These are phyloP conservation scores for Penicillium coffeae DNA, from an alignment of 495 filamentous ascomycete genomes.

Conservation along the genomic window DNA sequence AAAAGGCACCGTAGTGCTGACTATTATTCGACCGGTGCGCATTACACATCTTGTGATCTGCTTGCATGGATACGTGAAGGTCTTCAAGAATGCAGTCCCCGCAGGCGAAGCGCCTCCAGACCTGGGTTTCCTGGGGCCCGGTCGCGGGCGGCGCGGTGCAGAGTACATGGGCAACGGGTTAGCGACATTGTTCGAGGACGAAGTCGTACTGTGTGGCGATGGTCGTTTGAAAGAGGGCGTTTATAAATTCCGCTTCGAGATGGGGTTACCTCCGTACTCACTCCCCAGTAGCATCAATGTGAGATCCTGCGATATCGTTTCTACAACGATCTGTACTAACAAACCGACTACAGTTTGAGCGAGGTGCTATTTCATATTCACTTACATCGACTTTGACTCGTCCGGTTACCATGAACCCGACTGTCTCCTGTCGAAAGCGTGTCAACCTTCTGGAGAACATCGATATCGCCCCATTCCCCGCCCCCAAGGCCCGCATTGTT, in stretches of 20 bases:
- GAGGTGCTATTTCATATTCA: constrained; percentile 87
- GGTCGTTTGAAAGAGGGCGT: constrained; percentile 78
- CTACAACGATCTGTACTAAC: constrained; percentile 1
- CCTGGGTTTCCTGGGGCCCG: constrained; percentile 46
- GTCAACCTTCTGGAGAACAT: constrained; percentile 72
- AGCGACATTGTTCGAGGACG: constrained; percentile 85
- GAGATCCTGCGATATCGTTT: no score
- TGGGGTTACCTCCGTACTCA: constrained; percentile 70
- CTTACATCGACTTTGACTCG: constrained; percentile 85
- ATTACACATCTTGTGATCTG: constrained; percentile 88
- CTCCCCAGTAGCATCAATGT: constrained; percentile 94
- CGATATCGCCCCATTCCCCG: constrained; percentile 54
- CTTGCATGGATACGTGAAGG: constrained; percentile 84
- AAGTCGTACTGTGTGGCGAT: constrained; percentile 85
- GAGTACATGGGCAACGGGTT: constrained; percentile 81
- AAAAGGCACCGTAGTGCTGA: constrained; percentile 73
- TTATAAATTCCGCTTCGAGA: constrained; percentile 91
- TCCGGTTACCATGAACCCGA: constrained; percentile 81
- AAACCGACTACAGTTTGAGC: constrained; percentile 72
- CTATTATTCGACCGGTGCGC: constrained; percentile 73
- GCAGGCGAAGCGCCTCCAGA: constrained; percentile 56
- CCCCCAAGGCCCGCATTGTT: constrained; percentile 66
- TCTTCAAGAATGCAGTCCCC: constrained; percentile 70
- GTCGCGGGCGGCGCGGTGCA: constrained; percentile 50
- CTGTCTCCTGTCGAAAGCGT: constrained; percentile 71